These are phyloP conservation scores for Trichosanthes cucumerina DNA, from an alignment of 306 rosid genomes.

Conservation along the genomic window DNA sequence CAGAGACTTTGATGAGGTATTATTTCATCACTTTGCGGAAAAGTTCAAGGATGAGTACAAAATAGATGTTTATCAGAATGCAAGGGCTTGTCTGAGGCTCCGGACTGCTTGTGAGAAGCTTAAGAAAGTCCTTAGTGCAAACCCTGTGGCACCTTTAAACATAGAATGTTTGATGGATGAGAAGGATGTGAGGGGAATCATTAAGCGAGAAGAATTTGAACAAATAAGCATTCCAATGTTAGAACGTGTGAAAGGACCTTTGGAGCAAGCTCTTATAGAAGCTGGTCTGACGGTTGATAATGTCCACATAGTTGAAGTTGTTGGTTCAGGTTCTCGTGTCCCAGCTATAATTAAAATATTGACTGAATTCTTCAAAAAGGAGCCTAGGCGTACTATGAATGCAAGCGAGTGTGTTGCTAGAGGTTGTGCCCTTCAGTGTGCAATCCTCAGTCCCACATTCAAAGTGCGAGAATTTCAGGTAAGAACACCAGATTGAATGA, in stretches of 20 bases:
- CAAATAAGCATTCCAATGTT: slow-evolving; percentile 62
- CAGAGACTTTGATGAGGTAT: slow-evolving; percentile 84
- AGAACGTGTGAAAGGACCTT: slow-evolving; percentile 80
- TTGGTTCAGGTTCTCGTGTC: slow-evolving; percentile 94
- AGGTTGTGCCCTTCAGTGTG: slow-evolving; percentile 91
- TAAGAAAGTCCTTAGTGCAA: slow-evolving; percentile 93
- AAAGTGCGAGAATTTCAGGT: slow-evolving; percentile 95
- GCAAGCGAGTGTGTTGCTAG: slow-evolving; percentile 93
- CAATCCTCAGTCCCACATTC: slow-evolving; percentile 92
- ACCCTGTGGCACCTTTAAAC: slow-evolving; percentile 80
- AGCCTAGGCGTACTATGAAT: slow-evolving; percentile 95
- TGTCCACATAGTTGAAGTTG: slow-evolving; percentile 72
- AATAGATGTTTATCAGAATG: slow-evolving; percentile 77
- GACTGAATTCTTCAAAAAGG: slow-evolving; percentile 78
- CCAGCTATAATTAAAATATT: slow-evolving; percentile 76
- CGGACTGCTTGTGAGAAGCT: slow-evolving; percentile 85
- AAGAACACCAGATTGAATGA: slow-evolving; percentile 1
- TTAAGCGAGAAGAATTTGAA: slow-evolving; percentile 95
- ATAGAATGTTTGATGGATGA: slow-evolving; percentile 96
- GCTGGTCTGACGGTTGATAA: slow-evolving; percentile 67
- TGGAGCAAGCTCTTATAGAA: slow-evolving; percentile 80
- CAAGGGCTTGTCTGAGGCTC: slow-evolving; percentile 73
- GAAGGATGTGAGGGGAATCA: slow-evolving; percentile 71
- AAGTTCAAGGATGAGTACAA: slow-evolving; percentile 76
- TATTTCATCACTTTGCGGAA: slow-evolving; percentile 66